These are phyloP conservation scores for Suillus subaureus DNA, from an alignment of 768 basidiomycete genomes.

Conservation along the genomic window DNA sequence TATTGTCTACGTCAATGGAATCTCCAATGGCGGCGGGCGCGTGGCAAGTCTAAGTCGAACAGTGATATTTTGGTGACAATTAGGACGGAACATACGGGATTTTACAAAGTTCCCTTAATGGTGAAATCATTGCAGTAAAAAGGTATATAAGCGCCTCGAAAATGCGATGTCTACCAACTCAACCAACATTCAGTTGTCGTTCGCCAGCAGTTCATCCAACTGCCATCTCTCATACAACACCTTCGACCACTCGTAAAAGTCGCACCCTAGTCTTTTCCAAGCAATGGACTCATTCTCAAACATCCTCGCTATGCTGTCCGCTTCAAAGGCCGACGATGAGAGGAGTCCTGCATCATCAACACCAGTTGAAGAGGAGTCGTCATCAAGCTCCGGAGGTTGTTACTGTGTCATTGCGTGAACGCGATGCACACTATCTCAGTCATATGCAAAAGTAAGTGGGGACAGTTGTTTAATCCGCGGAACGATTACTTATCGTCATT, in stretches of 20 bases:
- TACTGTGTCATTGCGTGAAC: conserved; percentile 1
- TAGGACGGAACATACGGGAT: neutral
- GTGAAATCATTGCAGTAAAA: neutral
- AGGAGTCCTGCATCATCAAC: neutral
- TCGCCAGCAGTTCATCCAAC: neutral
- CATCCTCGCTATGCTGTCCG: neutral
- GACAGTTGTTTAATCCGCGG: neutral
- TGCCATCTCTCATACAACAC: neutral
- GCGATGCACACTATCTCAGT: no score
- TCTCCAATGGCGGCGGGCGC: neutral
- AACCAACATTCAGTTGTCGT: neutral
- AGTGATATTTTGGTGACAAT: neutral
- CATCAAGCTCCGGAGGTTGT: neutral
- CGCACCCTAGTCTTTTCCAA: neutral
- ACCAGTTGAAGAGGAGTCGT: neutral
- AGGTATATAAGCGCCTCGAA: neutral
- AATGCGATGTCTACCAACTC: neutral
- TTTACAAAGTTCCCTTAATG: neutral
- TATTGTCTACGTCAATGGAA: neutral
- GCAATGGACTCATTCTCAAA: conserved; percentile 4
- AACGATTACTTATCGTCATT: neutral
- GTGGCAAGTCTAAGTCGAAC: neutral
- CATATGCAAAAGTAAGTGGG: neutral
- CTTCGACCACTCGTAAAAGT: neutral
- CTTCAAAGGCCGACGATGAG: neutral